phyloP scores from a whole-genome alignment of 2,329 filamentous ascomycete genomes.

The Colletotrichum musae region DNA sequence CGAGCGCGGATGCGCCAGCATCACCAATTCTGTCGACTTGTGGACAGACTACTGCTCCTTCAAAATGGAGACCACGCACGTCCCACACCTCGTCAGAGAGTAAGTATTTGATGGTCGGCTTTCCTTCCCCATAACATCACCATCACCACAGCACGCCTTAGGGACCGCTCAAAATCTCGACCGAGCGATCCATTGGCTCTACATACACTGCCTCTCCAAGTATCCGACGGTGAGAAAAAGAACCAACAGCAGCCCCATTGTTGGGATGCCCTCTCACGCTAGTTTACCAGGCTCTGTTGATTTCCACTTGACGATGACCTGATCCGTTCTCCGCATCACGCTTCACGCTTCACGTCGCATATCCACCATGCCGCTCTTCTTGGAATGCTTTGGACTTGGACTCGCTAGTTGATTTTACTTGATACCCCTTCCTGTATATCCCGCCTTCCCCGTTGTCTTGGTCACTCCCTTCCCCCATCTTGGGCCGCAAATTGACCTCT shows the following conservation, averaged over 20 bases:
- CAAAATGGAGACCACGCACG: conserved; percentile 97
- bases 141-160: conserved; percentile 60
- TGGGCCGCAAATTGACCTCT: conserved; percentile 48
- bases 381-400: conserved; percentile 62
- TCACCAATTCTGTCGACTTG: conserved; percentile 93
- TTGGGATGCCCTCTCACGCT: conserved; percentile 77
- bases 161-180: conserved; percentile 58
- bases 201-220: conserved; percentile 53
- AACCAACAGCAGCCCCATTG: conserved; percentile 72
- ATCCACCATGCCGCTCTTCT: conserved; percentile 48
- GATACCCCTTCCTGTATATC: conserved; percentile 72
- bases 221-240: conserved; percentile 79
- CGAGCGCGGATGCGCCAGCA: conserved; percentile 93
- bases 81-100: conserved; percentile 97
- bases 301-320: conserved; percentile 55
- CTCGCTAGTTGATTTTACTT: conserved; percentile 67
- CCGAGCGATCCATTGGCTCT: conserved; percentile 45
- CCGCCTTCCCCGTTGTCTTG: conserved; percentile 59
- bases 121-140: conserved; percentile 77
- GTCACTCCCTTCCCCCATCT: conserved; percentile 44
- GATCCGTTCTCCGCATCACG: conserved; percentile 59
- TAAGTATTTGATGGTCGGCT: conserved; percentile 83
- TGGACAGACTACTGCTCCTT: conserved; percentile 98
- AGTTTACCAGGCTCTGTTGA: conserved; percentile 73
- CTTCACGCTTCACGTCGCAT: conserved; percentile 60